phyloP scores from a whole-genome alignment of 371 early-diverging fungal genomes.

The Mucor irregularis region DNA sequence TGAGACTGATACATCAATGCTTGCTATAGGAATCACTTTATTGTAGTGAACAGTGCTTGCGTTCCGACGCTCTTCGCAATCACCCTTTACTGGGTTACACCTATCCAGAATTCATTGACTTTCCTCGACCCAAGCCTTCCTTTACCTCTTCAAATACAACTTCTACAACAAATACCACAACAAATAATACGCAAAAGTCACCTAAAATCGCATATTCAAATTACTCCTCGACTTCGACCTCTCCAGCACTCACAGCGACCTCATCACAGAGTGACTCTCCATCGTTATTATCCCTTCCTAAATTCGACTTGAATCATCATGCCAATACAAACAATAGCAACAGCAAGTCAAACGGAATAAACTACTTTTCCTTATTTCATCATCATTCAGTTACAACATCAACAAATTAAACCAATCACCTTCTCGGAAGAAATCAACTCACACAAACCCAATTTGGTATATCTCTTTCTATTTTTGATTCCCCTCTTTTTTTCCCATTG shows the following conservation, averaged over 20 bases:
- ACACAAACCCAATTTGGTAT: too few species aligned
- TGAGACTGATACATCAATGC: not conserved
- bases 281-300: slow-evolving; percentile 17
- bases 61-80: slow-evolving; percentile 34
- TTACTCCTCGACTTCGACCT: slow-evolving; percentile 14
- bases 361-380: not conserved
- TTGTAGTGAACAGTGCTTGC: slow-evolving; percentile 38
- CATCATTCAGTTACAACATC: not conserved
- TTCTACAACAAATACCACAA: not conserved
- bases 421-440: not conserved
- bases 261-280: slow-evolving; percentile 9
- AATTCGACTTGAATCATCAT: slow-evolving; percentile 15
- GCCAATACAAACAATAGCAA: not conserved
- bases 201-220: slow-evolving; percentile 1
- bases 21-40: slow-evolving; percentile 36
- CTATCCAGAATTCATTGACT: slow-evolving; percentile 33
- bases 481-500: not conserved
- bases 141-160: not conserved
- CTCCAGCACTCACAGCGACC: slow-evolving; percentile 24
- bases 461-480: too few species aligned
- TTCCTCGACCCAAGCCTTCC: slow-evolving; percentile 35
- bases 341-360: not conserved
- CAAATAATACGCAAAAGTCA: not conserved
- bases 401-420: not conserved
- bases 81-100: slow-evolving; percentile 39